Conservation (phyloP, 177 flowering plant genomes). For the Vitis hybrid region DNA sequence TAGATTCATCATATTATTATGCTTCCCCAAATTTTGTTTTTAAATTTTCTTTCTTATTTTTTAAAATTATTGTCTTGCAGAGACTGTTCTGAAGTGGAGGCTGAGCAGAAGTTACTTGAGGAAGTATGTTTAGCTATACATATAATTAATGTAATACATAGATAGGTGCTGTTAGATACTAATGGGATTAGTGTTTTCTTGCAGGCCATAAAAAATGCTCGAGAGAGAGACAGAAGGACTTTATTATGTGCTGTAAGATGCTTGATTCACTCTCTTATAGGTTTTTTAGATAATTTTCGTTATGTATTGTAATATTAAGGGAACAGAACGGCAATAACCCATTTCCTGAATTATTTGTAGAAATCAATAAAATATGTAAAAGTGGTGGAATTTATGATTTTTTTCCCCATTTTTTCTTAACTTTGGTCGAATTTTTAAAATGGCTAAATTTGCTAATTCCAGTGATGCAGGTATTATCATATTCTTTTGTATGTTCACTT, state of each 20-base stretch:
- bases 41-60: not conserved
- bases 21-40: not conserved
- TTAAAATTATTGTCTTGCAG: conserved; percentile 28
- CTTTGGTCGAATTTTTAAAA: too few relatives aligned
- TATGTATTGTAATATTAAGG: too few relatives aligned
- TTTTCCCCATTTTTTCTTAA: too few relatives aligned
- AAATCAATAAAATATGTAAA: too few relatives aligned
- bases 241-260: conserved; percentile 74
- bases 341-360: too few relatives aligned
- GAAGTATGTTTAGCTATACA: conserved; percentile 42
- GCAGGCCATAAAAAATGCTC: conserved; percentile 87
- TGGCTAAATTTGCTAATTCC: too few relatives aligned
- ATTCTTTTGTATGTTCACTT: too few relatives aligned
- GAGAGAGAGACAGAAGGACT: conserved; percentile 87
- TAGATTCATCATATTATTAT: too few relatives aligned
- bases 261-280: not conserved
- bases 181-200: conserved; percentile 6
- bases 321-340: too few relatives aligned
- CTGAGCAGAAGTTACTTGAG: conserved; percentile 77
- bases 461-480: too few relatives aligned
- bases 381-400: too few relatives aligned
- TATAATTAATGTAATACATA: not conserved
- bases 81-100: conserved; percentile 72
- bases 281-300: not conserved
- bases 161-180: not conserved